phyloP scores from a whole-genome alignment of 2,329 filamentous ascomycete genomes.

The Botrytis squamosa region DNA sequence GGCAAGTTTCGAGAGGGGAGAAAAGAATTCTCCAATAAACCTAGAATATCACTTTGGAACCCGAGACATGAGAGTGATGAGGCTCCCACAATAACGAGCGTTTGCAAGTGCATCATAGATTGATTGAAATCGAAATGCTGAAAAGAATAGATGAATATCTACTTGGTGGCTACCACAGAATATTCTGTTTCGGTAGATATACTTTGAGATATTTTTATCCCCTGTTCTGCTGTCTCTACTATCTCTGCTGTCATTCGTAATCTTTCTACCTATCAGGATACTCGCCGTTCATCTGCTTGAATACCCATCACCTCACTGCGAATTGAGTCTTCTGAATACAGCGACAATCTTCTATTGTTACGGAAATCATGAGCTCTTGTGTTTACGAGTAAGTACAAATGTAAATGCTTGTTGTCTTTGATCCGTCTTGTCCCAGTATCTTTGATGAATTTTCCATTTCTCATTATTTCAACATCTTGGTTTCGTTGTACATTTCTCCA shows the following conservation, averaged over 20 bases:
- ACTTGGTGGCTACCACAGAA: not conserved
- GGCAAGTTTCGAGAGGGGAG: not conserved
- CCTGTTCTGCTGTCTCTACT: accelerated
- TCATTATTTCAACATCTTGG: not conserved
- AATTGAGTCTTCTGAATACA: not conserved
- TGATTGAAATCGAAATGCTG: accelerated
- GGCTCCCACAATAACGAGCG: not conserved
- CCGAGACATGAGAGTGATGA: not conserved
- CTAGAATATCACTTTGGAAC: not conserved
- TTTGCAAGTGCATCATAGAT: not conserved
- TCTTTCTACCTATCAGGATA: no score
- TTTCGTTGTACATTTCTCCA: not conserved
- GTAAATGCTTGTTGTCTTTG: not conserved
- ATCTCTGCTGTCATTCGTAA: not conserved
- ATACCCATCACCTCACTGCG: not conserved
- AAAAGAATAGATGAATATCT: not conserved
- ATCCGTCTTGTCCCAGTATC: no score
- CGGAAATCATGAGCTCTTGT: not conserved
- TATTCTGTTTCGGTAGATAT: not conserved
- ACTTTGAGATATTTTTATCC: not conserved
- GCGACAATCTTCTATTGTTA: accelerated
- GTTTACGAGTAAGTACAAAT: conserved; percentile 1
- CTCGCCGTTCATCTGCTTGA: not conserved
- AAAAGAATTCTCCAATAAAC: not conserved
- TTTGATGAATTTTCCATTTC: not conserved